phyloP scores from a whole-genome alignment of 2,329 filamentous ascomycete genomes.

The Metarhizium robertsii region DNA sequence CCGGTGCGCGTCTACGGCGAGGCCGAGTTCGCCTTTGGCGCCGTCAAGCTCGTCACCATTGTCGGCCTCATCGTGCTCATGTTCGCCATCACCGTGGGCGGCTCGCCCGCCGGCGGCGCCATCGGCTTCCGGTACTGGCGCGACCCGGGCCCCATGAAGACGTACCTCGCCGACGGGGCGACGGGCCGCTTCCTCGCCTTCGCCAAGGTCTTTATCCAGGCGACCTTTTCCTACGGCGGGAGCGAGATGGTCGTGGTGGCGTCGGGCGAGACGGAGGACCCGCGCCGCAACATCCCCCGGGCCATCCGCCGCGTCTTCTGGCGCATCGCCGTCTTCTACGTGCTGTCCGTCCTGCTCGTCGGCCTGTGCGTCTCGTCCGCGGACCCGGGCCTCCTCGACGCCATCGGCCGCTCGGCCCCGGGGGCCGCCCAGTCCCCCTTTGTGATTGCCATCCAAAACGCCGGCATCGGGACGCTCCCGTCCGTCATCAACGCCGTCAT shows the following conservation, averaged over 20 bases:
- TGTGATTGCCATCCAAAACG: conserved; percentile 43
- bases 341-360: conserved; percentile 27
- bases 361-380: conserved; percentile 27
- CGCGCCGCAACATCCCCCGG: conserved; percentile 25
- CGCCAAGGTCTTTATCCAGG: conserved; percentile 36
- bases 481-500: conserved; percentile 48
- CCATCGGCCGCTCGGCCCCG: conserved; percentile 32
- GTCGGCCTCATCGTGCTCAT: conserved; percentile 39
- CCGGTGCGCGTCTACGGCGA: conserved; percentile 41
- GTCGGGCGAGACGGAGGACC: conserved; percentile 25
- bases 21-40: conserved; percentile 39
- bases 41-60: conserved; percentile 39
- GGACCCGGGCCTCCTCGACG: conserved; percentile 32
- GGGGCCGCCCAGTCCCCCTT: conserved; percentile 41
- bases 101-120: conserved; percentile 29
- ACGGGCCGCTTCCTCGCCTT: conserved; percentile 33
- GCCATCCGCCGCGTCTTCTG: conserved; percentile 24
- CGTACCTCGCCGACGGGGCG: conserved; percentile 27
- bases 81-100: conserved; percentile 39
- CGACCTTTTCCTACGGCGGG: conserved; percentile 38
- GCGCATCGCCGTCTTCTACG: conserved; percentile 27
- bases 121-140: conserved; percentile 38
- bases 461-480: conserved; percentile 35
- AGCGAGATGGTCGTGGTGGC: conserved; percentile 29
- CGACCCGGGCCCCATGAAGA: conserved; percentile 32